Evolutionary conservation across 495 filamentous ascomycete species (phyloP), one percentile per base, ranked within the genome.

Genomic region (Trichodelitschia bisporula): DNA sequence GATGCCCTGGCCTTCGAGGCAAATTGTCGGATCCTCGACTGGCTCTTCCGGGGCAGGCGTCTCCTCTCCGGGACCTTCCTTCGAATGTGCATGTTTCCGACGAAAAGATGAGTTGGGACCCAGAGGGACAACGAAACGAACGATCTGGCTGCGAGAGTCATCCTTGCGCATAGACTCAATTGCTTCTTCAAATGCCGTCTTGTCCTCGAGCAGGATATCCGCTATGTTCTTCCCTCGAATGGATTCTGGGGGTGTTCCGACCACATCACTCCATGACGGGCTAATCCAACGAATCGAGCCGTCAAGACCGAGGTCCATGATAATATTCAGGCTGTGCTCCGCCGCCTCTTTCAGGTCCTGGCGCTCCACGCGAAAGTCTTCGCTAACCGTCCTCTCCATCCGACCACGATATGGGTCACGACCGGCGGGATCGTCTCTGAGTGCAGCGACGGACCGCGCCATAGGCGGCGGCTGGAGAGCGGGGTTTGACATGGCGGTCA

Each of bases 301-400:
- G 41, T 90, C 77, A 28, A 95, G 59, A 40, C 73, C 77, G 31
- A 97, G 63, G 49, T 97, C 82, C 45, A 95, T 55, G 40, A 97
- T 93, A 32, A 91, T 75, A 53, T 92, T 95, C 45, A 86, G 57
- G 6, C 78, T 91, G 56, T 95, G 79, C 51, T 97, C 86, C 15
- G 86, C 86, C 14, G 83, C 89, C 55, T 89, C 73, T 43, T 78
- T 82, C 42, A 97, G 62, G 45, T 93, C 86, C 47, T 89, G 76
- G 31, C 80, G 64, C 53, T 90, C 86, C 36, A 68, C 69, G 30
- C 66, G 64, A 40, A 78, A 75, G 38, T 75, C 57, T 46, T 66
- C 60, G 41, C 66, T 77, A 30, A 62, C 47, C 5, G 65, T 57
- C 28, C 72, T 59, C 38, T 59, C 59, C 59, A 72, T 63, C 15